These are phyloP conservation scores for Keithomyces neogunnii DNA, from an alignment of 2,329 filamentous ascomycete genomes.

Conservation along the genomic window DNA sequence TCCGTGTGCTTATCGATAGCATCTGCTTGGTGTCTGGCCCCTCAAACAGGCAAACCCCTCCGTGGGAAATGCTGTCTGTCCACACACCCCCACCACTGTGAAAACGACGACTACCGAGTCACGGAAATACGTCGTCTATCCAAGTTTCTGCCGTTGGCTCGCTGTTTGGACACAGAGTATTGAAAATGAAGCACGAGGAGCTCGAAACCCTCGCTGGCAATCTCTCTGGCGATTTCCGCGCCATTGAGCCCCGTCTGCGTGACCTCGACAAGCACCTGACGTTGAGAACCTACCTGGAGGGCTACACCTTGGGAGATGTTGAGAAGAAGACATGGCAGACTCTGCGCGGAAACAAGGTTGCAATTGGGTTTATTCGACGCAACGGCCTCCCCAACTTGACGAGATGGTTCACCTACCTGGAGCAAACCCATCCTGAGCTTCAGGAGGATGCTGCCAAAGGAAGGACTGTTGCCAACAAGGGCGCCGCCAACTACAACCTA, in stretches of 20 bases:
- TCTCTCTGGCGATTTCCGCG: conserved; percentile 66
- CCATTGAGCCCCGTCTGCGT: conserved; percentile 64
- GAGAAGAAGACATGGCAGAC: conserved; percentile 80
- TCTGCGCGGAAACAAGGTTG: conserved; percentile 77
- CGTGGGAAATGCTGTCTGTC: conserved; percentile 3
- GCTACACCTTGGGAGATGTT: conserved; percentile 66
- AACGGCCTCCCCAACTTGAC: conserved; percentile 66
- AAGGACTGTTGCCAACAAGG: conserved; percentile 65
- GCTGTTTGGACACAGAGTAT: not conserved
- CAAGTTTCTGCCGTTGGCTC: not conserved
- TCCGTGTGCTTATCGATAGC: conserved; percentile 16
- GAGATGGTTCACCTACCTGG: conserved; percentile 82
- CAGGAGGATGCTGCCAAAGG: conserved; percentile 59
- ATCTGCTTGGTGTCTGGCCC: not conserved
- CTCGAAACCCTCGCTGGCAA: conserved; percentile 41
- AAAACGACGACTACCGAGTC: conserved; percentile 16
- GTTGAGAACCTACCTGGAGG: conserved; percentile 77
- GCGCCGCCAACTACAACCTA: conserved; percentile 83
- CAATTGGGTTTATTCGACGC: conserved; percentile 71
- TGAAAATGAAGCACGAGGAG: conserved; percentile 49
- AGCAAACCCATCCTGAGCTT: conserved; percentile 72
- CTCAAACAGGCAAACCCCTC: conserved; percentile 10
- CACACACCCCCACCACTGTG: conserved; percentile 13
- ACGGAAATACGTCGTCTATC: conserved; percentile 5
- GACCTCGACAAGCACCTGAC: conserved; percentile 82